Percentiles rank a stretch among this genome's conserved stretches.
Evolutionary conservation across 495 filamentous ascomycete genomes (phyloP).

Genomic region (Thermochaetoides thermophila): DNA sequence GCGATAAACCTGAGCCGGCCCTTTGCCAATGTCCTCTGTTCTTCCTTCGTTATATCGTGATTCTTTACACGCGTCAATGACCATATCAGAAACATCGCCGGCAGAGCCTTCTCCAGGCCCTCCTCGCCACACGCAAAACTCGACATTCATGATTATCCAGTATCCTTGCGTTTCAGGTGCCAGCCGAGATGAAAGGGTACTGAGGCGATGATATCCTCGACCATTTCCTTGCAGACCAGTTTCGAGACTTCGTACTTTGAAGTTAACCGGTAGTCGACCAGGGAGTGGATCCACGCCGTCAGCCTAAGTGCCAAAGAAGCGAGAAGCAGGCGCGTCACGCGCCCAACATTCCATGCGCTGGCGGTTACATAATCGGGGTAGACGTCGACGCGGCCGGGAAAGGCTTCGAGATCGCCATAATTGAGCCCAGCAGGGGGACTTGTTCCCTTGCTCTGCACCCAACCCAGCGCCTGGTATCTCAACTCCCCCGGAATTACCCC

Average conservation of each 20-base stretch:
- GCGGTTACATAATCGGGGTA: constrained; percentile 35
- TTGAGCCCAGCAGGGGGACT: constrained; percentile 14
- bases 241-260: constrained; percentile 32
- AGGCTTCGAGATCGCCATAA: constrained; percentile 27
- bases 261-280: constrained; percentile 35
- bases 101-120: constrained; percentile 25
- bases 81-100: constrained; percentile 27
- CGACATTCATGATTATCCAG: constrained; percentile 8
- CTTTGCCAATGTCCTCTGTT: constrained; percentile 29
- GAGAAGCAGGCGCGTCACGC: constrained; percentile 28
- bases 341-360: constrained; percentile 29
- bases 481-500: constrained; percentile 21
- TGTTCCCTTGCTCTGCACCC: constrained; percentile 28
- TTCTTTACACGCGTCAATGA: constrained; percentile 23
- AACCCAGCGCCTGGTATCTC: constrained; percentile 27
- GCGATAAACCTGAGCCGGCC: constrained; percentile 29
- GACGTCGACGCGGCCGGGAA: constrained; percentile 36
- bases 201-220: constrained; percentile 34
- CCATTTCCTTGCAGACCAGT: constrained; percentile 24
- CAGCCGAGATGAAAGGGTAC: constrained; percentile 40
- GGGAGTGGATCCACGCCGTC: constrained; percentile 32
- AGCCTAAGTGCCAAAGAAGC: constrained; percentile 29
- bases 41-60: constrained; percentile 29
- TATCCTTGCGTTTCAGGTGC: constrained; percentile 17
- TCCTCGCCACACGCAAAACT: constrained; percentile 27